phyloP scores from a whole-genome alignment of 345 rosid genomes.

The Linum tenue region DNA sequence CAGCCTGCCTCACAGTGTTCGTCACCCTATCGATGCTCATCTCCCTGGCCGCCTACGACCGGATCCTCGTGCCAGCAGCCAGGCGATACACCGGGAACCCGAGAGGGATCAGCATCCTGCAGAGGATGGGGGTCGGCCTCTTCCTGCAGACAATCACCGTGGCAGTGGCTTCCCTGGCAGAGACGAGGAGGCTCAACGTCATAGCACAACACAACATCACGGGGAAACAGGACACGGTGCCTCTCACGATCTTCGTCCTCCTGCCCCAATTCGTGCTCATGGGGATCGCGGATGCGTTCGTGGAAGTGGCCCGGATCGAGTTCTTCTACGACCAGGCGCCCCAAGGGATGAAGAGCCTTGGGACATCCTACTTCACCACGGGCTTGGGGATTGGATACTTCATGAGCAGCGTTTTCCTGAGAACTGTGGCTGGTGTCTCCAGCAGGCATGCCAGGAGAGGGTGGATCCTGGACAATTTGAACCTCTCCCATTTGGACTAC shows the following conservation, averaged over 20 bases:
- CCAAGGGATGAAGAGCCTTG: constrained; percentile 7
- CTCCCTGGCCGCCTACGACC: not conserved
- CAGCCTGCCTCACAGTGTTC: constrained; percentile 4
- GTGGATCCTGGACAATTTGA: constrained; percentile 3
- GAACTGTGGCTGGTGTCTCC: not conserved
- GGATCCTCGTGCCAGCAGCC: not conserved
- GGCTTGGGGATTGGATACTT: constrained; percentile 1
- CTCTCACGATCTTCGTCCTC: not conserved
- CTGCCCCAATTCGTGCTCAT: not conserved
- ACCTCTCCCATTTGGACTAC: not conserved
- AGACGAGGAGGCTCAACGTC: constrained; percentile 1
- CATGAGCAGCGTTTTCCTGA: constrained; percentile 4
- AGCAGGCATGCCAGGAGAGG: constrained; percentile 1
- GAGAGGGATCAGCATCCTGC: constrained; percentile 2
- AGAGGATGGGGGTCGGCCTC: constrained; percentile 7
- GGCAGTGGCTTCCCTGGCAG: not conserved
- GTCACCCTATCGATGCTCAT: constrained; percentile 1
- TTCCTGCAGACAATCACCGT: not conserved
- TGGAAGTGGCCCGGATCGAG: not conserved
- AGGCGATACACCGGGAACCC: not conserved
- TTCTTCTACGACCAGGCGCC: constrained; percentile 8
- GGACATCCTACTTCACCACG: constrained; percentile 2
- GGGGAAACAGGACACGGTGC: not conserved
- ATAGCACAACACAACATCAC: not conserved
- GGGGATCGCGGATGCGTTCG: constrained; percentile 5